Percentiles rank a stretch among this genome's conserved stretches.
Conservation (phyloP, 176 grass and related monocot species). For the Puya raimondii region DNA sequence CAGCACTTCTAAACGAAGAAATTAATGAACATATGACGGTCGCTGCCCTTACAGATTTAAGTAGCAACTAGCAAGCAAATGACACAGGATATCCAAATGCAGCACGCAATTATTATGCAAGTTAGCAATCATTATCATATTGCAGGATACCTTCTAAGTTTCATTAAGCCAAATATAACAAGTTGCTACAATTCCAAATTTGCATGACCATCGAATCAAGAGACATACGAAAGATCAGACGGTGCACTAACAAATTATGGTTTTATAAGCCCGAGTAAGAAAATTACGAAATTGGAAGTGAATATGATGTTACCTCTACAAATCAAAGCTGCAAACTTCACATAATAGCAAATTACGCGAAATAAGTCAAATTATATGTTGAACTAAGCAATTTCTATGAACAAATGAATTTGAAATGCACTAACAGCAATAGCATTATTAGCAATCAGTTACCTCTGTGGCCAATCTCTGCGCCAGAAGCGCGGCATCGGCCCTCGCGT, state of each 20-base stretch:
- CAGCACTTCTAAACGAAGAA: neutral
- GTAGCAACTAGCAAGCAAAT: neutral
- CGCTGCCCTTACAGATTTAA: neutral
- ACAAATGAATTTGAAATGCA: too few species aligned
- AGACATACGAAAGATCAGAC: neutral
- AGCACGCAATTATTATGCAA: neutral
- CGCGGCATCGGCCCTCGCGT: slow-evolving; percentile 48
- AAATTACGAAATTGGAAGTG: too few species aligned
- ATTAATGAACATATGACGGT: slow-evolving; percentile 1
- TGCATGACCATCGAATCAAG: neutral
- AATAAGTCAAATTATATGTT: too few species aligned
- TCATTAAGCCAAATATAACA: neutral
- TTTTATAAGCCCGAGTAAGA: neutral
- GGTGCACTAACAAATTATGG: neutral
- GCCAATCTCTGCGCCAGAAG: slow-evolving; percentile 58
- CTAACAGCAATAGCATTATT: neutral
- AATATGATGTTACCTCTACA: too few species aligned
- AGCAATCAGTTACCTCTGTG: slow-evolving; percentile 53
- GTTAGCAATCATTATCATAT: neutral
- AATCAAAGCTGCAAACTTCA: too few species aligned
- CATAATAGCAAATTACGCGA: too few species aligned
- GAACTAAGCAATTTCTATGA: too few species aligned
- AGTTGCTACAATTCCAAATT: neutral
- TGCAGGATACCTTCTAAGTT: neutral
- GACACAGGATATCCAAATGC: neutral